These are phyloP conservation scores for Mucor circinelloides DNA, from an alignment of 371 early-diverging fungal genomes.

Conservation along the genomic window DNA sequence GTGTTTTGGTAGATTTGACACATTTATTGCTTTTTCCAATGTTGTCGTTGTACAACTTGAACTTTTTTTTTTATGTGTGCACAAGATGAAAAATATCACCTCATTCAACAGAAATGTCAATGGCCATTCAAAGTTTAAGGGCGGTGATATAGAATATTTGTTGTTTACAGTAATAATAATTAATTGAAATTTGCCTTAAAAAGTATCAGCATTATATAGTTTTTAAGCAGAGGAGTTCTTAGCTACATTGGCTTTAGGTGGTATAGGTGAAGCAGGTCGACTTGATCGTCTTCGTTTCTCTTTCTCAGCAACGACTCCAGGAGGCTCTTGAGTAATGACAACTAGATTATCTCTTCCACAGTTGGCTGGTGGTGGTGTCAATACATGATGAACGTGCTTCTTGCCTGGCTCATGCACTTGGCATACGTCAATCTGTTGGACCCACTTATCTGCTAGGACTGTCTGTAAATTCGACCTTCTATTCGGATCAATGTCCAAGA, in stretches of 20 bases:
- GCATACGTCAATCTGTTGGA: constrained; percentile 63
- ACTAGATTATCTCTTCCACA: constrained; percentile 37
- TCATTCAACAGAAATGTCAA: no score
- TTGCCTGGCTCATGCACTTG: constrained; percentile 44
- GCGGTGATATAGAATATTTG: neutral
- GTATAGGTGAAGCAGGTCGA: constrained; percentile 25
- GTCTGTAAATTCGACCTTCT: constrained; percentile 45
- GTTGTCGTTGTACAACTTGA: neutral
- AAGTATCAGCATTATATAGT: no score
- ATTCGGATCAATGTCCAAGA: constrained; percentile 57
- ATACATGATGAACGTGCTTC: constrained; percentile 54
- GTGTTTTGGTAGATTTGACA: neutral
- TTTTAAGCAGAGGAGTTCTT: constrained; percentile 8
- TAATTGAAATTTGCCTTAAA: neutral
- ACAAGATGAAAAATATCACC: neutral
- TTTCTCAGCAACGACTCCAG: constrained; percentile 51
- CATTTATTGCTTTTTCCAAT: neutral
- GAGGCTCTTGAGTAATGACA: constrained; percentile 45
- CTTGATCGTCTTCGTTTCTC: constrained; percentile 34
- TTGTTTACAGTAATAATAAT: neutral
- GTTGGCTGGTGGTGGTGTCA: constrained; percentile 18
- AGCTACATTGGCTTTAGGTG: neutral
- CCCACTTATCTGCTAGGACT: constrained; percentile 58
- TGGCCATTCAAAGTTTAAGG: neutral
- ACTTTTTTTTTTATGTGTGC: neutral